Base-by-base conservation (phyloP, 2,329 filamentous ascomycete genomes). In the Pseudogymnoascus sp. region DNA sequence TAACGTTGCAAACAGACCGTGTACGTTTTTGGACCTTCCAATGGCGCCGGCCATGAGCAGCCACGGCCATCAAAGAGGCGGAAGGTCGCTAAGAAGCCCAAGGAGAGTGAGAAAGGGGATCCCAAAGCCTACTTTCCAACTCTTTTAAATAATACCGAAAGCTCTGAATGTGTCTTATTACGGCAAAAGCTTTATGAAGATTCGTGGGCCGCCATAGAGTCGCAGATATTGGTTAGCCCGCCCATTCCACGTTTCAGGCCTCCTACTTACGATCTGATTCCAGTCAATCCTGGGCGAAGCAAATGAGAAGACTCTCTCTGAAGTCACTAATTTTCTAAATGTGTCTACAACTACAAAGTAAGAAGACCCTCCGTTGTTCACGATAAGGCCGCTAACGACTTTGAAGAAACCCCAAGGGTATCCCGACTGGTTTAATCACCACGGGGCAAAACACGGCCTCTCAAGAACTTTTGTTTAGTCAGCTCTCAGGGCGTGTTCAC, bases 401-500 rank as follows among this genome's bases (percentile, higher is more conserved):
- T 11, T 21, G 17, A 21, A 57, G 59, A n/a, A 23, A 38, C 26
- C 8, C n/a, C 10, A 62, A 67, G 17, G 69, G 82, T 71, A 82
- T 91, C 40, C 86, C 88, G 0, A 83, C 87, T 7, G 88, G 84
- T 1, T 87, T 93, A 68, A 85, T 93, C 68, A 83, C 91, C 64
- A 89, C 89, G 8, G 91, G 90, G 0, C 88, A 90, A 7, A 91
- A 90, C 67, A 88, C 92, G 68, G 87, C 89, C 36, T 88, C 88
- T 1, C 88, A 92, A 73, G 83, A 86, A 44, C 78, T 89, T 11
- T 79, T 93, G n/a, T 92, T 92, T 68, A 80, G 85, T 64, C 88
- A 91, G 73, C 76, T 93, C 10, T 82, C 83, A 11, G 81, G 84
- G 64, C 76, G 76, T n/a, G 75, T 87, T n/a, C 76, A 77, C 69